Conservation (phyloP, 371 early-diverging fungal genomes). For the Mucor indicus region DNA sequence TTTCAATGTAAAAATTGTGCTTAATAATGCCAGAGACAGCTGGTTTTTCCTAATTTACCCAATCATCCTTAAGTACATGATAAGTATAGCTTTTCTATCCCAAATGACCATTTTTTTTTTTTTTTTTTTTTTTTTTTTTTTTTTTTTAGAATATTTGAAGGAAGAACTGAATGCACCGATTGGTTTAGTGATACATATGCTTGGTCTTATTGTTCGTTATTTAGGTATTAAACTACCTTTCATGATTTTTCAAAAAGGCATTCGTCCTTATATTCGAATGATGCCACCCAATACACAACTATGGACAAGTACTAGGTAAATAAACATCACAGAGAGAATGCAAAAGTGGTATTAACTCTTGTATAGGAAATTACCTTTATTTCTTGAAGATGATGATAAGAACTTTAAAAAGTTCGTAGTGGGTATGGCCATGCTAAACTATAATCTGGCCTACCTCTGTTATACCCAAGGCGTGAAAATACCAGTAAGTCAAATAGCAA, state of each 20-base stretch:
- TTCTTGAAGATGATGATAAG: conserved; percentile 50
- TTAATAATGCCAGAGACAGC: too few species aligned
- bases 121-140: background rate
- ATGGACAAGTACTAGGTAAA: conserved; percentile 22
- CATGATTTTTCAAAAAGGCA: conserved; percentile 51
- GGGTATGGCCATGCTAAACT: conserved; percentile 84
- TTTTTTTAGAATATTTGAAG: conserved; percentile 29
- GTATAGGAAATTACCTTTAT: conserved; percentile 60
- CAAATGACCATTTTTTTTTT: background rate
- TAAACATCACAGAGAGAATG: conserved; percentile 11
- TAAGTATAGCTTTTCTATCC: too few species aligned
- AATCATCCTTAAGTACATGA: too few species aligned
- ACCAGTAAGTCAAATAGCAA: conserved; percentile 53
- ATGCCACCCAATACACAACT: conserved; percentile 10
- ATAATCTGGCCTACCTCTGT: conserved; percentile 82
- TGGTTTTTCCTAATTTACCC: too few species aligned
- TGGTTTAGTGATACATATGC: conserved; percentile 76
- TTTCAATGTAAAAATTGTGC: background rate
- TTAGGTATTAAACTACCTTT: conserved; percentile 78
- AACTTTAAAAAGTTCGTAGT: conserved; percentile 58
- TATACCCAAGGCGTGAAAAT: conserved; percentile 78
- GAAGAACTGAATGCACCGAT: conserved; percentile 85
- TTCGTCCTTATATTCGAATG: conserved; percentile 46
- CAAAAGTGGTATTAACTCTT: background rate
- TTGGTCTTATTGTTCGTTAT: conserved; percentile 75